These are phyloP conservation scores for Blastobotrys ciferrii DNA, from an alignment of 1,139 yeast genomes.

Conservation along the genomic window DNA sequence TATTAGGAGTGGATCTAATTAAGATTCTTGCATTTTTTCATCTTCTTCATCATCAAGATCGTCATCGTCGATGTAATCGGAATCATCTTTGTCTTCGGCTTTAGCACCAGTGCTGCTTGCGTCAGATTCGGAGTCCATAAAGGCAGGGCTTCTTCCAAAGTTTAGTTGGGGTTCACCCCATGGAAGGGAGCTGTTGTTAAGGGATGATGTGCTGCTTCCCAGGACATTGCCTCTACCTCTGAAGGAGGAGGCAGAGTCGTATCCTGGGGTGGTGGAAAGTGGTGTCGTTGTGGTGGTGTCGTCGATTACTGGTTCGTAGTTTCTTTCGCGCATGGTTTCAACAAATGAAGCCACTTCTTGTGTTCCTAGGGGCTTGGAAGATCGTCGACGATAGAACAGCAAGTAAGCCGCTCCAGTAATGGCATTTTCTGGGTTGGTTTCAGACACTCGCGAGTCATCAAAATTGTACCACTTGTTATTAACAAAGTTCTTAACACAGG, in stretches of 20 bases:
- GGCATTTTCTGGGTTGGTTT: constrained; percentile 54
- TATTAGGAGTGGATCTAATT: too few species aligned
- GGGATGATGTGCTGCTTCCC: not conserved
- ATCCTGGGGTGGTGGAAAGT: not conserved
- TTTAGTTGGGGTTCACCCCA: constrained; percentile 4
- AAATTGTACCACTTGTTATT: constrained; percentile 85
- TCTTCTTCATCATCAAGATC: constrained; percentile 9
- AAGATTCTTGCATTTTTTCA: constrained; percentile 2
- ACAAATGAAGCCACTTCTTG: constrained; percentile 35
- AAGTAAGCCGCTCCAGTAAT: constrained; percentile 86
- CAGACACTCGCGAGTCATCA: constrained; percentile 76
- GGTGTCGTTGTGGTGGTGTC: not conserved
- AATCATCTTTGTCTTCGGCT: constrained; percentile 4
- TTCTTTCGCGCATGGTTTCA: constrained; percentile 21
- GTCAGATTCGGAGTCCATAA: constrained; percentile 1
- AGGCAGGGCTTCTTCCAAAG: not conserved
- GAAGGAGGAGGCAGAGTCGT: not conserved
- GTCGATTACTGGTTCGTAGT: constrained; percentile 9
- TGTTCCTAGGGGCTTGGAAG: constrained; percentile 35
- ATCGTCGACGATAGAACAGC: constrained; percentile 72
- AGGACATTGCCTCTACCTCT: constrained; percentile 1
- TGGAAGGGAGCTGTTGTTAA: constrained; percentile 3
- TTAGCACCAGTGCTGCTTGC: not conserved
- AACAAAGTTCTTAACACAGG: constrained; percentile 75
- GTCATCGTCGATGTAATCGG: constrained; percentile 4